Conservation (phyloP, 2,329 filamentous ascomycete genomes). For the Ascochyta clinopodiicola region DNA sequence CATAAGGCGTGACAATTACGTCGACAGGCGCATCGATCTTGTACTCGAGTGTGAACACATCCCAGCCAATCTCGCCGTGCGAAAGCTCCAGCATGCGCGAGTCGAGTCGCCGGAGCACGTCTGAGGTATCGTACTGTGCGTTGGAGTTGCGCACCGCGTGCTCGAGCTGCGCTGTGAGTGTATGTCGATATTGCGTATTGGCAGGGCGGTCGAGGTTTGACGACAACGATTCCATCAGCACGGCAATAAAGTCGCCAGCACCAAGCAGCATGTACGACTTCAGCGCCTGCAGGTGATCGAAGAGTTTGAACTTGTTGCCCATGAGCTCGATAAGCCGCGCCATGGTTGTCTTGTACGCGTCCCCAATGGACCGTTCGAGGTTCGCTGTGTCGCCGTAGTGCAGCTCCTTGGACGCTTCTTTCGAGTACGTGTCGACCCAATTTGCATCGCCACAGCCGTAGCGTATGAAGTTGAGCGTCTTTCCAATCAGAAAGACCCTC, state of each 20-base stretch:
- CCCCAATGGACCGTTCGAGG: constrained; percentile 90
- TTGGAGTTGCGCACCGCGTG: constrained; percentile 97
- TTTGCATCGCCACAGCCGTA: constrained; percentile 91
- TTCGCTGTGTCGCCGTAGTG: constrained; percentile 92
- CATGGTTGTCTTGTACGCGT: constrained; percentile 98
- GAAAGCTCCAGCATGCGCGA: constrained; percentile 98
- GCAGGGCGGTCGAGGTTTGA: constrained; percentile 92
- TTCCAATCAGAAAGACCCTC: constrained; percentile 96
- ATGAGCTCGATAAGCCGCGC: constrained; percentile 90
- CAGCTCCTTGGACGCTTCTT: constrained; percentile 88
- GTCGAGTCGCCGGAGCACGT: constrained; percentile 89
- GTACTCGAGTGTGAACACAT: constrained; percentile 98
- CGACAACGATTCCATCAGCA: constrained; percentile 95
- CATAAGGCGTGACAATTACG: constrained; percentile 95
- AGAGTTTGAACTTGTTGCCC: constrained; percentile 93
- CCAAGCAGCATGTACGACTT: constrained; percentile 95
- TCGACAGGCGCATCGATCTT: constrained; percentile 97
- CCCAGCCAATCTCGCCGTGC: constrained; percentile 97
- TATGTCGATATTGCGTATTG: constrained; percentile 96
- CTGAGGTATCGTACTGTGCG: constrained; percentile 90
- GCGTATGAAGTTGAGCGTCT: constrained; percentile 96
- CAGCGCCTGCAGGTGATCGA: constrained; percentile 87
- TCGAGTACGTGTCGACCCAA: constrained; percentile 96
- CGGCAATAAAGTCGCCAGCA: constrained; percentile 94
- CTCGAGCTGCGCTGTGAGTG: constrained; percentile 94